Evolutionary conservation across 2,329 filamentous ascomycete genomes (phyloP).

Genomic region (Venturia pyrina): DNA sequence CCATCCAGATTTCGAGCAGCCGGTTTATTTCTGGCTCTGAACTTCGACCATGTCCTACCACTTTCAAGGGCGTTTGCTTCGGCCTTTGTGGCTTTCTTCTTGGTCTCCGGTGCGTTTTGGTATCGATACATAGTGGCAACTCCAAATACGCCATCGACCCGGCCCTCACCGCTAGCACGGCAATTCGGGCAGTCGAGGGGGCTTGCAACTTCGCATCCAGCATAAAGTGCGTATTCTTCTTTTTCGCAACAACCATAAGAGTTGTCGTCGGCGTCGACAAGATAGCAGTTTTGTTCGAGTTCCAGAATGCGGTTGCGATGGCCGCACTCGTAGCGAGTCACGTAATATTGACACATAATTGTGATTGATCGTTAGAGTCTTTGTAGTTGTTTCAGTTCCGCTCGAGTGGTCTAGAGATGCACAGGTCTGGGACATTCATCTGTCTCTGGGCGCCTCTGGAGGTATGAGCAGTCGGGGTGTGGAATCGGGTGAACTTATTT

Average conservation of each 20-base stretch:
- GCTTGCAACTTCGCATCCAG: neutral
- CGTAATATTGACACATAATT: neutral
- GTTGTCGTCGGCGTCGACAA: neutral
- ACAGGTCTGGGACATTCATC: neutral
- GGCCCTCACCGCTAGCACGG: neutral
- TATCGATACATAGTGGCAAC: neutral
- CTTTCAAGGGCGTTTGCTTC: neutral
- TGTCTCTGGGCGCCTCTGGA: neutral
- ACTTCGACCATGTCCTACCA: neutral
- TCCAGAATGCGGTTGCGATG: neutral
- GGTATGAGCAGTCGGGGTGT: neutral
- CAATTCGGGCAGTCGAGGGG: neutral
- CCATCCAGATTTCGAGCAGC: neutral
- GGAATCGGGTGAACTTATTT: neutral
- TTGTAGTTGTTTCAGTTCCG: neutral
- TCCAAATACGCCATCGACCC: neutral
- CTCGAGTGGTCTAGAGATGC: neutral
- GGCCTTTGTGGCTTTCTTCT: neutral
- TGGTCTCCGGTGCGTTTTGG: neutral
- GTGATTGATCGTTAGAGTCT: neutral
- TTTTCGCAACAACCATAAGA: neutral
- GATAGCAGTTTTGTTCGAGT: neutral
- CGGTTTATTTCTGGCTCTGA: neutral
- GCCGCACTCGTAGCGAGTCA: neutral
- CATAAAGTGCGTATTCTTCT: neutral